Percentiles rank a stretch among this genome's conserved stretches.
Evolutionary conservation across 345 rosid species (phyloP).

Genomic region (Mercurialis annua): DNA sequence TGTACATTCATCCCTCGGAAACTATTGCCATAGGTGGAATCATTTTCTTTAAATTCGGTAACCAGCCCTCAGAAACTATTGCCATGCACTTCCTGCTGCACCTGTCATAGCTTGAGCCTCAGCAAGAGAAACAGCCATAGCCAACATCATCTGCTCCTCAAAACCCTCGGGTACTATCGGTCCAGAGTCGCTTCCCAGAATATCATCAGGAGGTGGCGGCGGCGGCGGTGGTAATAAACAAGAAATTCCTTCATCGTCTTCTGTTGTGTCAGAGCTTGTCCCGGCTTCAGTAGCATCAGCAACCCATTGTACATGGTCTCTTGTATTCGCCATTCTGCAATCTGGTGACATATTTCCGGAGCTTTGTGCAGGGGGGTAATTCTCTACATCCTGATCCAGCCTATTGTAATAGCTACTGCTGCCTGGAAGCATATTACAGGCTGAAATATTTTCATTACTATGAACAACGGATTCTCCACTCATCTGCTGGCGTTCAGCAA

Average conservation of each 20-base stretch:
- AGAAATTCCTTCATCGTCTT: conserved; percentile 40
- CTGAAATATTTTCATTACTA: conserved; percentile 38
- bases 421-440: conserved; percentile 46
- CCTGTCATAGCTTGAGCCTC: conserved; percentile 61
- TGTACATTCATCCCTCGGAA: conserved; percentile 16
- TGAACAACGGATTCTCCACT: conserved; percentile 51
- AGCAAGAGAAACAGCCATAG: conserved; percentile 91
- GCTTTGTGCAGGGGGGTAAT: conserved; percentile 35
- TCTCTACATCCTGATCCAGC: conserved; percentile 40
- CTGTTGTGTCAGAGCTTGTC: conserved; percentile 57
- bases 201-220: conserved; percentile 37
- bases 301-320: conserved; percentile 53
- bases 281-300: conserved; percentile 64
- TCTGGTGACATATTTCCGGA: conserved; percentile 29
- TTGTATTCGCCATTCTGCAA: conserved; percentile 26
- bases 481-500: conserved; percentile 79
- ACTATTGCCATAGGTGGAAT: conserved; percentile 18
- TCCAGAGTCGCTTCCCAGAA: conserved; percentile 31
- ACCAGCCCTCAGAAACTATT: conserved; percentile 33
- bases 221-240: conserved; percentile 20
- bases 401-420: conserved; percentile 47
- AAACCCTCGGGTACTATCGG: conserved; percentile 76
- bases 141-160: conserved; percentile 97
- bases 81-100: conserved; percentile 63
- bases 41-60: conserved; percentile 18